Conservation (phyloP, 2,329 filamentous ascomycete species). For the Nemania bipapillata region DNA sequence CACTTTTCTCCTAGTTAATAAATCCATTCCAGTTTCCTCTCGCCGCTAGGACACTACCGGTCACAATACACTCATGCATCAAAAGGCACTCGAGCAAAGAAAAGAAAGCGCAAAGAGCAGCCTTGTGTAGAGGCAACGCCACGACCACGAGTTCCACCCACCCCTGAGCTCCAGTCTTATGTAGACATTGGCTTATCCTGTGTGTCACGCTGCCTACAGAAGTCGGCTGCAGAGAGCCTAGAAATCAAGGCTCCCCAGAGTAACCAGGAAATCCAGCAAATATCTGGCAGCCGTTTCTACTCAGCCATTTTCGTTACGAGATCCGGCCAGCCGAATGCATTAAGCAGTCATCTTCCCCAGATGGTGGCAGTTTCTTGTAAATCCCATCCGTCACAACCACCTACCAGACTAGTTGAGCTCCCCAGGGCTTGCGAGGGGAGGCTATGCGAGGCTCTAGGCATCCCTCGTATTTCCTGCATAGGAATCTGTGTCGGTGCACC, state of each 20-base stretch:
- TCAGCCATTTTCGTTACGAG: constrained; percentile 68
- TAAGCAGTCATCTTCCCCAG: constrained; percentile 70
- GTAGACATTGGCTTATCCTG: constrained; percentile 73
- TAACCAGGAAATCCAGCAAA: constrained; percentile 6
- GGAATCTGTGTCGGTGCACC: constrained; percentile 68
- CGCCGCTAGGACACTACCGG: constrained; percentile 72
- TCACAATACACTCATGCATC: constrained; percentile 65
- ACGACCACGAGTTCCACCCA: constrained; percentile 49
- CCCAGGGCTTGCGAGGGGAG: constrained; percentile 68
- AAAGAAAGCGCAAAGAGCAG: constrained; percentile 59
- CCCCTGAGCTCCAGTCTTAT: constrained; percentile 65
- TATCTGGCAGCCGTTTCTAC: constrained; percentile 51
- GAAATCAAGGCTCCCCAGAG: constrained; percentile 2
- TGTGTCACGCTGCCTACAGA: constrained; percentile 70
- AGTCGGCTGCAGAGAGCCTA: constrained; percentile 47
- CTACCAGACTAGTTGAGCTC: constrained; percentile 70
- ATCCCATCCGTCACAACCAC: constrained; percentile 52
- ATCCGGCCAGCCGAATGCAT: constrained; percentile 66
- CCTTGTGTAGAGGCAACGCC: constrained; percentile 32
- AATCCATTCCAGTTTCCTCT: constrained; percentile 63
- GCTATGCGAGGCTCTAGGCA: constrained; percentile 66
- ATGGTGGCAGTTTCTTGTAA: constrained; percentile 64
- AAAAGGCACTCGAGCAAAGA: constrained; percentile 69
- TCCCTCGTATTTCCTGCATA: constrained; percentile 73
- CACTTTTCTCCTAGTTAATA: constrained; percentile 30